Evolutionary conservation across 2,329 filamentous ascomycete genomes (phyloP).

Genomic region (Gyromitra esculenta): DNA sequence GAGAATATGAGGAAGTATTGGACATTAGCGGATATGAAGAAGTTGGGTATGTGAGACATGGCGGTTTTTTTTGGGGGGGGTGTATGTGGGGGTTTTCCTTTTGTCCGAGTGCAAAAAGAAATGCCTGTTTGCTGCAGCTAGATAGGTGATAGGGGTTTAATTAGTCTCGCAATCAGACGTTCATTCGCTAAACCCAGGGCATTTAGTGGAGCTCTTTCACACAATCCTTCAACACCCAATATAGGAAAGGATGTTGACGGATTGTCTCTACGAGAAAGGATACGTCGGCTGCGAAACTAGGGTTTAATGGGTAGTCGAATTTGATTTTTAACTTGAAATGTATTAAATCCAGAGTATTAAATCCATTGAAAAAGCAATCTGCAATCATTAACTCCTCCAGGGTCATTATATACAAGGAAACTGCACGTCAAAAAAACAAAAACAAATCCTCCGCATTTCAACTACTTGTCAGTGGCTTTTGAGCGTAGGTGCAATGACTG

Average conservation of each 20-base stretch:
- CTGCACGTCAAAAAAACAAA: neutral
- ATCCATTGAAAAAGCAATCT: constrained; percentile 24
- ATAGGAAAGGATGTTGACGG: no score
- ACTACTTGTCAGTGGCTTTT: constrained; percentile 36
- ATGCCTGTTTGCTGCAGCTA: neutral
- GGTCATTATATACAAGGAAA: constrained; percentile 43
- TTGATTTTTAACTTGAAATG: neutral
- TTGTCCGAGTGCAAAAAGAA: neutral
- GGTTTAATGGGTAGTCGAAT: neutral
- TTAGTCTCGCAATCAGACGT: no score
- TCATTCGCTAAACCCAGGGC: no score
- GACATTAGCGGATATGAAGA: constrained; percentile 77
- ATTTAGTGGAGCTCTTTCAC: no score
- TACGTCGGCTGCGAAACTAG: no score
- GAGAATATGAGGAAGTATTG: constrained; percentile 90
- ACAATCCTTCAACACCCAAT: no score
- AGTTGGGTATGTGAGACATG: constrained; percentile 62
- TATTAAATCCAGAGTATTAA: constrained; percentile 21
- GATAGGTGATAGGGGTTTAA: neutral
- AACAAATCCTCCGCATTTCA: constrained; percentile 9
- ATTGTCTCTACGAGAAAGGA: no score
- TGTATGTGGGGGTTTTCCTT: neutral
- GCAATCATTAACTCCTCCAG: constrained; percentile 36
- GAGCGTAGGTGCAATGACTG: constrained; percentile 36
- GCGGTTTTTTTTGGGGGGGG: neutral